Percentiles rank a stretch among this genome's conserved stretches.
Conservation (phyloP, 1,284 basidiomycete species). For the Tylopilus orsonianus region DNA sequence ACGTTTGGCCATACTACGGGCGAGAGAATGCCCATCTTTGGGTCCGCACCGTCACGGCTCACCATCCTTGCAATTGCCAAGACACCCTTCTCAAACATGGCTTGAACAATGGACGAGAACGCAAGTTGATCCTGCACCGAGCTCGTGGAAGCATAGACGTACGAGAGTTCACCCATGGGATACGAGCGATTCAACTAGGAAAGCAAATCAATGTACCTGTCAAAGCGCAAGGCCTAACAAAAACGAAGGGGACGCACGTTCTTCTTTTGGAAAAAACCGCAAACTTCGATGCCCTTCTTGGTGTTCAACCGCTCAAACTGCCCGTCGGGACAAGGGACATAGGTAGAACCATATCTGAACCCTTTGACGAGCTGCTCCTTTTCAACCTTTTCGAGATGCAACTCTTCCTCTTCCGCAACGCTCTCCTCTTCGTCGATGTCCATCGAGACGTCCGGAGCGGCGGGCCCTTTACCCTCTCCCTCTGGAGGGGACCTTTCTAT, state of each 20-base stretch:
- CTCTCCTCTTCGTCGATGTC: conserved; percentile 33
- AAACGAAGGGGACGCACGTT: conserved; percentile 47
- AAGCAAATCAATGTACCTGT: conserved; percentile 1
- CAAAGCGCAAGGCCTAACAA: background rate
- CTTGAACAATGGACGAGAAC: conserved; percentile 83
- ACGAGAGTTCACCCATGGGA: conserved; percentile 84
- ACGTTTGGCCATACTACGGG: conserved; percentile 65
- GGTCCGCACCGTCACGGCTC: conserved; percentile 68
- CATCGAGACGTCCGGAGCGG: conserved; percentile 21
- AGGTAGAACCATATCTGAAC: conserved; percentile 91
- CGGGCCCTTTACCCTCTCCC: conserved; percentile 27
- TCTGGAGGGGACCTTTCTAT: conserved; percentile 41
- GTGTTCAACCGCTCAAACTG: conserved; percentile 73
- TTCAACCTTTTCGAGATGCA: conserved; percentile 52
- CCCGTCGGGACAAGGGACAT: conserved; percentile 81
- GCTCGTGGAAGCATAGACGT: conserved; percentile 77
- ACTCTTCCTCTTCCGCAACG: conserved; percentile 37
- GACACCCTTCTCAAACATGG: conserved; percentile 66
- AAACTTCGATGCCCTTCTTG: conserved; percentile 82
- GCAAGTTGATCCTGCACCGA: conserved; percentile 77
- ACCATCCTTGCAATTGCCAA: conserved; percentile 86
- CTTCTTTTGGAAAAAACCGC: conserved; percentile 74
- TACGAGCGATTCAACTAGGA: conserved; percentile 76
- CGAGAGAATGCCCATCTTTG: conserved; percentile 79
- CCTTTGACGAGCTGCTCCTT: conserved; percentile 78